Evolutionary conservation across 306 rosid genomes (phyloP).

Genomic region (Castanea mollissima): DNA sequence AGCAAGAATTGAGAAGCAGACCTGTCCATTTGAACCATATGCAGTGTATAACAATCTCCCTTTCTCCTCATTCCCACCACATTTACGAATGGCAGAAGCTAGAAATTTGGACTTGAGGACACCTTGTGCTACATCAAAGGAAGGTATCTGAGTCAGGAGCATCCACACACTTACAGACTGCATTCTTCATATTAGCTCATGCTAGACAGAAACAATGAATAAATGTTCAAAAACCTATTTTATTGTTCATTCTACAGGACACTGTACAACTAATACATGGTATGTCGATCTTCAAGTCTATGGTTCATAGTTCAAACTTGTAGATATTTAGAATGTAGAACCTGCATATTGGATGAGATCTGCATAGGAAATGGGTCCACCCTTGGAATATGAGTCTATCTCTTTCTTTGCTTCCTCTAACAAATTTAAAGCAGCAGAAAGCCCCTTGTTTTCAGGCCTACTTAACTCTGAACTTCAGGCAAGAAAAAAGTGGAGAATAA

Average conservation of each 20-base stretch:
- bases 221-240: too few relatives aligned
- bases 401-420: slow-evolving; percentile 86
- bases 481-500: slow-evolving; percentile 27
- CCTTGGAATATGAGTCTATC: slow-evolving; percentile 85
- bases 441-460: slow-evolving; percentile 87
- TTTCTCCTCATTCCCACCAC: slow-evolving; percentile 93
- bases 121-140: slow-evolving; percentile 67
- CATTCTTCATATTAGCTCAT: slow-evolving; percentile 4
- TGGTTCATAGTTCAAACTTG: slow-evolving; percentile 15
- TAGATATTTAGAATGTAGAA: slow-evolving; percentile 23
- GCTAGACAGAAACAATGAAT: too few relatives aligned
- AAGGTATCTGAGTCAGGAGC: slow-evolving; percentile 18
- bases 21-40: slow-evolving; percentile 98
- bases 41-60: slow-evolving; percentile 71
- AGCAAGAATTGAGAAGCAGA: slow-evolving; percentile 27
- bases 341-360: slow-evolving; percentile 89
- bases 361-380: slow-evolving; percentile 83
- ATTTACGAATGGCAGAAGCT: slow-evolving; percentile 86
- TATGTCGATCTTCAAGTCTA: slow-evolving; percentile 2
- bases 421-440: slow-evolving; percentile 68
- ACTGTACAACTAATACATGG: not conserved
- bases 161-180: not conserved
- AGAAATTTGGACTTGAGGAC: slow-evolving; percentile 74
- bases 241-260: too few relatives aligned
- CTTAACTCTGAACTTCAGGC: slow-evolving; percentile 85